A percentile compares a stretch with the other conserved stretches of the same genome.
These are phyloP conservation scores for Globomyces pollinis-pini DNA, from an alignment of 192 early-diverging fungal species.

Conservation along the genomic window DNA sequence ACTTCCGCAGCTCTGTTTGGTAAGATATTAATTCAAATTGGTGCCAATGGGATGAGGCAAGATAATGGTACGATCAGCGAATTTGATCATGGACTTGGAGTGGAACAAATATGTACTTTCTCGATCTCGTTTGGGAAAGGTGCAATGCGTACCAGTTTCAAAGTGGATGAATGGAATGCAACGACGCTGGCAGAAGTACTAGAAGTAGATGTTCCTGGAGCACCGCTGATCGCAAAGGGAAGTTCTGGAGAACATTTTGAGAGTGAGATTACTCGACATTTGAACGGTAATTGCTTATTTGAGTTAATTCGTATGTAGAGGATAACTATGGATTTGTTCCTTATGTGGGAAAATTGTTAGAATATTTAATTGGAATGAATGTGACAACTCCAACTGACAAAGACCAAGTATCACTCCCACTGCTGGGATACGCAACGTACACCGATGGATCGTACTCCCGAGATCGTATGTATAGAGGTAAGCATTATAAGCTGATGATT, in stretches of 20 bases:
- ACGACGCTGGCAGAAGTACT: neutral
- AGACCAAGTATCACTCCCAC: neutral
- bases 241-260: neutral
- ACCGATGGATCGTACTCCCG: slow-evolving; percentile 5
- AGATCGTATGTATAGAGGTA: neutral
- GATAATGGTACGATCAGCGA: too few relatives aligned
- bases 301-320: neutral
- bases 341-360: neutral
- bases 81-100: neutral
- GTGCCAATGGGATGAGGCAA: neutral
- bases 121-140: neutral
- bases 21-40: neutral
- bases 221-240: too few relatives aligned
- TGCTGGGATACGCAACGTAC: neutral
- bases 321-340: neutral
- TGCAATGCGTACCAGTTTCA: neutral
- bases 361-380: neutral
- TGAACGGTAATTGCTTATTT: neutral
- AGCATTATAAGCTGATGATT: too few relatives aligned
- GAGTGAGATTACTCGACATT: neutral
- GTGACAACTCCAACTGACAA: neutral
- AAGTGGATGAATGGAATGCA: slow-evolving; percentile 3
- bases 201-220: neutral
- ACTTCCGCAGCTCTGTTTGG: too few relatives aligned
- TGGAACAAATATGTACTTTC: neutral